Evolutionary conservation across 768 basidiomycete genomes (phyloP).

Genomic region (Lanmaoa pseudosensibilis): DNA sequence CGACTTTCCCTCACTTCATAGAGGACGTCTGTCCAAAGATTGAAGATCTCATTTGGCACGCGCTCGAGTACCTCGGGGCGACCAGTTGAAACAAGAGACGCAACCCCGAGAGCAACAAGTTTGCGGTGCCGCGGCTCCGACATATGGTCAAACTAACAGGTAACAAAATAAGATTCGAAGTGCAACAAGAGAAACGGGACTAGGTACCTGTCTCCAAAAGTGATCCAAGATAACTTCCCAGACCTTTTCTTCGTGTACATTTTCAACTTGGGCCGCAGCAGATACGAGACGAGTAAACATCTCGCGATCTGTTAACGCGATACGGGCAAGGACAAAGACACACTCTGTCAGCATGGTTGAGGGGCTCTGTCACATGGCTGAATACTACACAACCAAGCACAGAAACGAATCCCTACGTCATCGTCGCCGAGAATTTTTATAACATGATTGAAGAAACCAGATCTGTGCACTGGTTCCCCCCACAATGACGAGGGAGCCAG

Average conservation of each 20-base stretch:
- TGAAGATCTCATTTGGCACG: constrained; percentile 74
- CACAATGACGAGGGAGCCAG: constrained; percentile 61
- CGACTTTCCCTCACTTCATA: constrained; percentile 80
- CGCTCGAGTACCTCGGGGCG: constrained; percentile 70
- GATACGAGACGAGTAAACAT: constrained; percentile 73
- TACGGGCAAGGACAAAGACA: constrained; percentile 72
- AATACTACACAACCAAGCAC: constrained; percentile 4
- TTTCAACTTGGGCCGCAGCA: constrained; percentile 51
- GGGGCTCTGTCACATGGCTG: constrained; percentile 26
- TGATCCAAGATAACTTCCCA: constrained; percentile 72
- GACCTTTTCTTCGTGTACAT: constrained; percentile 51
- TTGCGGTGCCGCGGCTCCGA: constrained; percentile 84
- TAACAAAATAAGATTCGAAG: constrained; percentile 1
- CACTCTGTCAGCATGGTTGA: constrained; percentile 58
- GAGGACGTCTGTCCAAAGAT: constrained; percentile 87
- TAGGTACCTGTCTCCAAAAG: constrained; percentile 78
- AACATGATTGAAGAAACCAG: constrained; percentile 68
- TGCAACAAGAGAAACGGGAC: not conserved
- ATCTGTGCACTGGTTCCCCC: constrained; percentile 71
- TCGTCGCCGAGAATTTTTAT: constrained; percentile 62
- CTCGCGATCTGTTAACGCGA: constrained; percentile 61
- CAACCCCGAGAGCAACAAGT: constrained; percentile 79
- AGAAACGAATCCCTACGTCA: constrained; percentile 47
- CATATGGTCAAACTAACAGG: constrained; percentile 81
- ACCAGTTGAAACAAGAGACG: constrained; percentile 72